Evolutionary conservation across 2,329 filamentous ascomycete species (phyloP), one percentile per base, ranked within the genome.

Genomic region (Hysterium pulicare): DNA sequence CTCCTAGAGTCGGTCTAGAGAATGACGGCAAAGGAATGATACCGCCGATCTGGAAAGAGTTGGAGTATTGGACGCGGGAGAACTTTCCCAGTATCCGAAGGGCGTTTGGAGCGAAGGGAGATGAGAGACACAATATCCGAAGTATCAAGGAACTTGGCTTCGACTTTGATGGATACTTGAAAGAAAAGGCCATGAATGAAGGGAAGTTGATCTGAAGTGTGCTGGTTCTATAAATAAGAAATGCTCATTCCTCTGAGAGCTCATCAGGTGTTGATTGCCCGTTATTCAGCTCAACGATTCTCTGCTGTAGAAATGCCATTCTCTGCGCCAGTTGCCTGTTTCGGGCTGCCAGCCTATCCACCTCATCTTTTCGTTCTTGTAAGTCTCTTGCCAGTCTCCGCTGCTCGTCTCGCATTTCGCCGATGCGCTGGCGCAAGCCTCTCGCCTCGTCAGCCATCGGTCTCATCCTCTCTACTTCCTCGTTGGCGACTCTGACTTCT

Each of bases 121-220:
- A 82, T 26, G 62, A 65, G 36, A 71, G 79, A 44, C 51, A 64
- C 35, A 71, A 67, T 5, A 82, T 89, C 8, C 83, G 68, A 59
- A 81, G 73, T 3, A 62, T 94, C 17, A 76, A 79, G 49, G 85
- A 94, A 51, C 71, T 95, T 22, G 90, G 88, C 0, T 87, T 86
- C 56, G 63, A 72, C 41, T 87, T 77, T 58, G 70, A 74, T 44
- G 57, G 58, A 30, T 30, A 31, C 26, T 39, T 58, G 42, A 41
- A 42, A 34, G 56, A 58, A 47, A 53, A 44, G 40, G 40, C 23
- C 17, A 17, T 10, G 24, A 32, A 41, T 26, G 42, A 42, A 19
- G 47, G 51, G 42, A 44, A 39, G 11, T 22, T 49, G 32, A 24
- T 42, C 8, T 48, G 26, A 41, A n/a, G n/a, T n/a, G n/a, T n/a